Conservation (phyloP, 2,329 filamentous ascomycete genomes). For the Endoconidiophora laricicola region DNA sequence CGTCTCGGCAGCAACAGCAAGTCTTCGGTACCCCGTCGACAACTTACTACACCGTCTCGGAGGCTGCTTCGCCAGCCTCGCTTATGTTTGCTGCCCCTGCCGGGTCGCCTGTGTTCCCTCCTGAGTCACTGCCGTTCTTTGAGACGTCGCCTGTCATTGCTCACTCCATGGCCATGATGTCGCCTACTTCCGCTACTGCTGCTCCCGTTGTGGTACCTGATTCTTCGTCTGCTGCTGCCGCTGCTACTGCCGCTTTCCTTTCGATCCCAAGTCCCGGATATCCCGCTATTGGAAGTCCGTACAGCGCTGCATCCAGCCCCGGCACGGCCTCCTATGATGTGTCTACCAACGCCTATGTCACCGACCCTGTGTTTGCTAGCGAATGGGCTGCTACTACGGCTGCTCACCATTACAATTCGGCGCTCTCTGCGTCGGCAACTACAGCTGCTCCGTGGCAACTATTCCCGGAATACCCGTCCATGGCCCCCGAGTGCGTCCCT, state of each 20-base stretch:
- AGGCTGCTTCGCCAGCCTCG: conserved; percentile 1
- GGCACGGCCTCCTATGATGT: conserved; percentile 7
- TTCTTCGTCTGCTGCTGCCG: background rate
- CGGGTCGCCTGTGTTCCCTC: conserved; percentile 4
- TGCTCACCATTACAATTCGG: background rate
- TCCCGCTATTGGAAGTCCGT: conserved; percentile 5
- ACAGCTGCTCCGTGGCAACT: conserved; percentile 1
- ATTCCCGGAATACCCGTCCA: conserved; percentile 6
- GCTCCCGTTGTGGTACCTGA: conserved; percentile 2
- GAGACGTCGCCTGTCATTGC: background rate
- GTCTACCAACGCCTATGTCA: conserved; percentile 1
- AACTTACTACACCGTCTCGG: conserved; percentile 7
- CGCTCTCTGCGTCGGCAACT: background rate
- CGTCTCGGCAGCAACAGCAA: background rate
- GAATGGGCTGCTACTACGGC: background rate
- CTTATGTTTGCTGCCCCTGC: conserved; percentile 6
- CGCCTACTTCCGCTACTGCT: conserved; percentile 4
- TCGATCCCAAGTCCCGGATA: conserved; percentile 7
- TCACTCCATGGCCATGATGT: conserved; percentile 8
- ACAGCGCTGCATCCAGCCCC: conserved; percentile 9
- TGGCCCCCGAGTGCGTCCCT: conserved; percentile 12
- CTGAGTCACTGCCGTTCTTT: conserved; percentile 2
- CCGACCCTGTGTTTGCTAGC: conserved; percentile 5
- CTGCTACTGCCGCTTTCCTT: conserved; percentile 5
- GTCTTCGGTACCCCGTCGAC: conserved; percentile 8